phyloP scores from a whole-genome alignment of 257 asterid species.

The Thymus mandschuricus region DNA sequence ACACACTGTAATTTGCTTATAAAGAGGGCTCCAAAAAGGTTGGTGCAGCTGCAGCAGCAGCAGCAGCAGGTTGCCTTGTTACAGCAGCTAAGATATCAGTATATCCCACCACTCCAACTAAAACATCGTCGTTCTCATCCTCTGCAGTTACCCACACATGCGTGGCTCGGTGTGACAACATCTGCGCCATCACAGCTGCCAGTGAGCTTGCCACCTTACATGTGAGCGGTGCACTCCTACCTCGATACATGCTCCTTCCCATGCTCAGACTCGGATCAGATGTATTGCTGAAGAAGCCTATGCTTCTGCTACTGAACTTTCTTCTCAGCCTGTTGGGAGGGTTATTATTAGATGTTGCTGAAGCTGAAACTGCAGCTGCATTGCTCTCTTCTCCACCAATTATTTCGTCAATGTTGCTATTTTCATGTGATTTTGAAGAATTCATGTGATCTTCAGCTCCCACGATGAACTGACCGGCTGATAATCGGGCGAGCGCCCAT shows the following conservation, averaged over 20 bases:
- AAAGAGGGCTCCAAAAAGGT: conserved; percentile 48
- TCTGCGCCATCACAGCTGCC: conserved; percentile 99
- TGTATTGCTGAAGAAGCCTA: conserved; percentile 66
- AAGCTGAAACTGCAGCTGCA: conserved; percentile 28
- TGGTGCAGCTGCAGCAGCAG: conserved; percentile 17
- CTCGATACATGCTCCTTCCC: conserved; percentile 85
- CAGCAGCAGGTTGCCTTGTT: conserved; percentile 52
- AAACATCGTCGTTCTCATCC: conserved; percentile 62
- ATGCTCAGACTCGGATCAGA: conserved; percentile 49
- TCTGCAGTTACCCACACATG: conserved; percentile 99
- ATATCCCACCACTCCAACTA: conserved; percentile 91
- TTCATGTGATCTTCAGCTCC: conserved; percentile 76
- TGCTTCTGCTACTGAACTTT: conserved; percentile 73
- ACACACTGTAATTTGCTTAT: conserved; percentile 20
- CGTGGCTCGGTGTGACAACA: conserved; percentile 91
- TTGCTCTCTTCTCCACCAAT: conserved; percentile 39
- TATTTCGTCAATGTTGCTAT: conserved; percentile 29
- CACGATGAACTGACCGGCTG: conserved; percentile 90
- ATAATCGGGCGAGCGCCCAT: conserved; percentile 89
- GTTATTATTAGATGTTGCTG: conserved; percentile 12
- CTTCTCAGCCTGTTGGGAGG: conserved; percentile 42
- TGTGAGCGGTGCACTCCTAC: conserved; percentile 90
- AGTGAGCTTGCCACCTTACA: conserved; percentile 78
- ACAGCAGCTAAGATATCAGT: conserved; percentile 88
- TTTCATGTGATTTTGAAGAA: conserved; percentile 45